Percentiles rank a stretch among this genome's conserved stretches.
phyloP scores from a whole-genome alignment of 495 filamentous ascomycete species.

The Daldinia decipiens region DNA sequence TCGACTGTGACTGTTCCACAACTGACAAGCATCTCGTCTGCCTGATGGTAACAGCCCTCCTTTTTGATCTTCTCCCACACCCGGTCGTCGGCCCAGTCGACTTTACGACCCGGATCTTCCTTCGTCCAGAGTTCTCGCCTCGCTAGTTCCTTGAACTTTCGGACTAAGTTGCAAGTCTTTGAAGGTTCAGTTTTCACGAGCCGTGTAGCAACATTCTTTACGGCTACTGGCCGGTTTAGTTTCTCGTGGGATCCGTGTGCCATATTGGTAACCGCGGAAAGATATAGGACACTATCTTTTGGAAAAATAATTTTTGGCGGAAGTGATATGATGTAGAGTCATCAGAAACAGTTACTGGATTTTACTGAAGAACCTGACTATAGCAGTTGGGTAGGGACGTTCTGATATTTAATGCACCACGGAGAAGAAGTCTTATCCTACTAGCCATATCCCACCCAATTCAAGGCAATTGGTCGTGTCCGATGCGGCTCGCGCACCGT shows the following conservation, averaged over 20 bases:
- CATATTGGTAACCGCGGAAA: conserved; percentile 26
- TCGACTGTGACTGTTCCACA: conserved; percentile 60
- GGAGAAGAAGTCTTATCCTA: conserved; percentile 8
- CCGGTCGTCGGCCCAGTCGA: conserved; percentile 44
- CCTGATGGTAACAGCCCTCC: conserved; percentile 47
- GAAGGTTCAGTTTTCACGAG: conserved; percentile 23
- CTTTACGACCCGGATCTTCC: conserved; percentile 28
- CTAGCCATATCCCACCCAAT: conserved; percentile 11
- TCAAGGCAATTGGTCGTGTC: conserved; percentile 12
- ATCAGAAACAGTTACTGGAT: not conserved
- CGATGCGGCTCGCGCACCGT: conserved; percentile 35
- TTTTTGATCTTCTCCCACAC: conserved; percentile 48
- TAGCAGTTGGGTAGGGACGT: conserved; percentile 1
- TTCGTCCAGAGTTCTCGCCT: conserved; percentile 42
- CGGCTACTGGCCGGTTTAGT: conserved; percentile 14
- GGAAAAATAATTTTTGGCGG: not conserved
- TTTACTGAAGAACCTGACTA: conserved; percentile 8
- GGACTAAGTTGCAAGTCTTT: conserved; percentile 26
- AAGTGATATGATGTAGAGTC: not conserved
- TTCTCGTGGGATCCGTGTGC: conserved; percentile 34
- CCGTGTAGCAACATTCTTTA: conserved; percentile 23
- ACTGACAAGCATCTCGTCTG: conserved; percentile 54
- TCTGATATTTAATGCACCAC: conserved; percentile 12
- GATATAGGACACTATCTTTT: not conserved
- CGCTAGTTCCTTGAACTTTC: conserved; percentile 36